phyloP scores from a whole-genome alignment of 2,329 filamentous ascomycete genomes.

The Beauveria scarabaeidicola region DNA sequence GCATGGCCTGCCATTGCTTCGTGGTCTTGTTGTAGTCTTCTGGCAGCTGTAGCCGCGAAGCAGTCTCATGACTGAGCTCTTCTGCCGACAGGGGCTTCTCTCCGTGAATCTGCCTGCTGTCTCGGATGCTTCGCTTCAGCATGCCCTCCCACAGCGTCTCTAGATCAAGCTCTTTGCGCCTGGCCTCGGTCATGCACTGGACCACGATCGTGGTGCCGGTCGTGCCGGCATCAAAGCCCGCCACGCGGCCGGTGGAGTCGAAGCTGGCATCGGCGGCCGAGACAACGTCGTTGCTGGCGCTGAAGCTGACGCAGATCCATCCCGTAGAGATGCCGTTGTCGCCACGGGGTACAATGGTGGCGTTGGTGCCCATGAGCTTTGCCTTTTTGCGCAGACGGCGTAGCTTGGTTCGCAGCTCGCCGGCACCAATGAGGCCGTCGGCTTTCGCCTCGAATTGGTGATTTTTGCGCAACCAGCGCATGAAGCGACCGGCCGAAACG shows the following conservation, averaged over 20 bases:
- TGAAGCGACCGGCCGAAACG: slow-evolving; percentile 80
- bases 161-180: slow-evolving; percentile 43
- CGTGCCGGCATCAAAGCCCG: slow-evolving; percentile 62
- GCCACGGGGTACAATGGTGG: slow-evolving; percentile 52
- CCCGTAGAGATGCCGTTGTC: slow-evolving; percentile 88
- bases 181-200: slow-evolving; percentile 48
- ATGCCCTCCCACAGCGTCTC: slow-evolving; percentile 43
- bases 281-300: slow-evolving; percentile 52
- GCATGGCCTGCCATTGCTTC: slow-evolving; percentile 27
- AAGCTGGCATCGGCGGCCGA: slow-evolving; percentile 34
- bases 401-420: slow-evolving; percentile 83
- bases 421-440: slow-evolving; percentile 80
- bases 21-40: slow-evolving; percentile 18
- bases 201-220: slow-evolving; percentile 46
- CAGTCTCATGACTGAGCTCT: slow-evolving; percentile 24
- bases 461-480: slow-evolving; percentile 70
- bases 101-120: slow-evolving; percentile 22
- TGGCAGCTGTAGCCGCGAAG: slow-evolving; percentile 26
- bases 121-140: slow-evolving; percentile 27
- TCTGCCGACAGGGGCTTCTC: slow-evolving; percentile 18
- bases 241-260: slow-evolving; percentile 48
- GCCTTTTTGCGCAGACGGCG: slow-evolving; percentile 72
- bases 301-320: slow-evolving; percentile 93
- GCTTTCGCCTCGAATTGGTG: slow-evolving; percentile 68
- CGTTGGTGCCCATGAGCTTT: slow-evolving; percentile 66